Conservation (phyloP, 2,329 filamentous ascomycete species). For the Fusarium pininemorale region DNA sequence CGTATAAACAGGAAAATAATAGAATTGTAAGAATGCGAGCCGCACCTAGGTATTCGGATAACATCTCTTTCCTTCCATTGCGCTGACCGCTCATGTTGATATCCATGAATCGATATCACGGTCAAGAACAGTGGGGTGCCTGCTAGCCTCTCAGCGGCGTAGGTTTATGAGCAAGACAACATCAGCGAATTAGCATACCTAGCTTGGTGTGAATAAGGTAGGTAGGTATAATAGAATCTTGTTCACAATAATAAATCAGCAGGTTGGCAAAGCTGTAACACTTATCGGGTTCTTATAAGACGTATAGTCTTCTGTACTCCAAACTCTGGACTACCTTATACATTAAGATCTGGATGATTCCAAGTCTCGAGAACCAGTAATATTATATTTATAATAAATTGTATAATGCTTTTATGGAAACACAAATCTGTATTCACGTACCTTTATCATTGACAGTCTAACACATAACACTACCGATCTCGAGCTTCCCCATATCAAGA, state of each 20-base stretch:
- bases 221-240: background rate
- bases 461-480: background rate
- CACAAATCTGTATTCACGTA: background rate
- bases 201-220: background rate
- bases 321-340: background rate
- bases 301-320: background rate
- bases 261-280: background rate
- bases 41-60: background rate
- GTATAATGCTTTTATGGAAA: background rate
- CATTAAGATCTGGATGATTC: background rate
- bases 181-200: background rate
- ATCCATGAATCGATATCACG: background rate
- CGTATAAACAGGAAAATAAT: background rate
- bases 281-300: background rate
- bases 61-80: background rate
- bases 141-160: slow-evolving; percentile 7
- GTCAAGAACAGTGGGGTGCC: slow-evolving; percentile 25
- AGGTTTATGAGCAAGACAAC: slow-evolving; percentile 12
- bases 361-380: background rate
- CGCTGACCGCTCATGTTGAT: slow-evolving; percentile 24
- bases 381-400: background rate
- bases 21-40: background rate
- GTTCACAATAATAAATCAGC: background rate
- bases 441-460: background rate
- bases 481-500: background rate